Conservation (phyloP, 768 basidiomycete genomes). For the Cystofilobasidium ferigula region DNA sequence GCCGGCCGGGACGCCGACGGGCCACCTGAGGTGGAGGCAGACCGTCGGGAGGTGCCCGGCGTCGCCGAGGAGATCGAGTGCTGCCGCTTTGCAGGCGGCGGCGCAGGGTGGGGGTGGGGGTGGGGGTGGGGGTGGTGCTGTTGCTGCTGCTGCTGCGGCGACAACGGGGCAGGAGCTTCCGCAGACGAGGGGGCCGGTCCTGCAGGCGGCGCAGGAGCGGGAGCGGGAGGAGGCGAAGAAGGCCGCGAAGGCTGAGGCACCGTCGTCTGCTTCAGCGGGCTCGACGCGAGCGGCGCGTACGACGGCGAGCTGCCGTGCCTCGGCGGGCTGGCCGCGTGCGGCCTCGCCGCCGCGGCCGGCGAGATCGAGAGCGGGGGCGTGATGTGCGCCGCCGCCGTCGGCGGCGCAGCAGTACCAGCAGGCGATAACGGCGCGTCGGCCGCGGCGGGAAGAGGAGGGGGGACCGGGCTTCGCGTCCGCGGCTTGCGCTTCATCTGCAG, state of each 20-base stretch:
- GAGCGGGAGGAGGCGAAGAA: too few relatives aligned
- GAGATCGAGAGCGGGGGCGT: neutral
- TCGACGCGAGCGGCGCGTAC: slow-evolving; percentile 14
- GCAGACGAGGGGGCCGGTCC: too few relatives aligned
- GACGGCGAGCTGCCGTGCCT: neutral
- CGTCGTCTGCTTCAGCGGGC: slow-evolving; percentile 20
- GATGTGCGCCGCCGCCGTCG: neutral
- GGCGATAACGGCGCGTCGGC: too few relatives aligned
- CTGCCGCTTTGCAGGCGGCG: slow-evolving; percentile 1
- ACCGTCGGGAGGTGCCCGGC: neutral
- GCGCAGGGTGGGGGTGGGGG: too few relatives aligned
- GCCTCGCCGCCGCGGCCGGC: too few relatives aligned
- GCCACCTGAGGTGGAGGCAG: neutral
- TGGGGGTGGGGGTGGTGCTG: too few relatives aligned
- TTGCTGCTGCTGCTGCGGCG: too few relatives aligned
- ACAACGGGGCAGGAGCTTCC: too few relatives aligned
- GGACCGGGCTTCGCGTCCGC: too few relatives aligned
- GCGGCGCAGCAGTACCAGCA: neutral
- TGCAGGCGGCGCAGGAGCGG: too few relatives aligned
- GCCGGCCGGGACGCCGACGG: neutral
- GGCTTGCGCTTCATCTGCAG: neutral
- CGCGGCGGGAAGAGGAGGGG: too few relatives aligned
- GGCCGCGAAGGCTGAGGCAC: too few relatives aligned
- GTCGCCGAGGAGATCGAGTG: neutral
- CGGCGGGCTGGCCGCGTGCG: neutral